Percentiles rank a stretch among this genome's conserved stretches.
Evolutionary conservation across 306 rosid species (phyloP).

Genomic region (Fragaria ananassa): DNA sequence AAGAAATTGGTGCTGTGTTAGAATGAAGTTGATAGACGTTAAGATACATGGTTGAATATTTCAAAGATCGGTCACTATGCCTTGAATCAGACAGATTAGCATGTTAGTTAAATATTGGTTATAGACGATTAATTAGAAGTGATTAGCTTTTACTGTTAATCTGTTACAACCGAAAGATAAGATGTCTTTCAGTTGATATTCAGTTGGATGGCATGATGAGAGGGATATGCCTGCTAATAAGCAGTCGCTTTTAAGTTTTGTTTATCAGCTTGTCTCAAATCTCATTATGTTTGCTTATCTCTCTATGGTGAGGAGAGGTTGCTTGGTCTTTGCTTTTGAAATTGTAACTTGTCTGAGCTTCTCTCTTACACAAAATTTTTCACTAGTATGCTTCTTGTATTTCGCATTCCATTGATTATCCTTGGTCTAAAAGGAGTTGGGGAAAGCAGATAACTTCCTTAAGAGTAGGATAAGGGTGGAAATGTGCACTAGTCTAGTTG

Average conservation of each 20-base stretch:
- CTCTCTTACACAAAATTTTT: neutral
- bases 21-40: neutral
- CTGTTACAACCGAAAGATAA: neutral
- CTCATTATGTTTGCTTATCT: neutral
- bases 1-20: neutral
- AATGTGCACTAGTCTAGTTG: neutral
- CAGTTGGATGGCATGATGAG: neutral
- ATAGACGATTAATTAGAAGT: neutral
- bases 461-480: neutral
- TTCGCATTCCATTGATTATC: neutral
- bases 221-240: neutral
- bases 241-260: neutral
- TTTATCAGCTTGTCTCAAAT: neutral
- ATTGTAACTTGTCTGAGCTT: neutral
- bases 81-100: neutral
- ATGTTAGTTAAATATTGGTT: neutral
- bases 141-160: too few relatives aligned
- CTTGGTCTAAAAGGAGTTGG: neutral
- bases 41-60: neutral
- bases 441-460: neutral
- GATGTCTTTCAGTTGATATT: neutral
- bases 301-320: neutral
- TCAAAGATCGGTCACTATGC: neutral
- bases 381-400: neutral
- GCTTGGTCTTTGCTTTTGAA: neutral